phyloP scores from a whole-genome alignment of 2,329 filamentous ascomycete species.

The Albophoma yamanashiensis region DNA sequence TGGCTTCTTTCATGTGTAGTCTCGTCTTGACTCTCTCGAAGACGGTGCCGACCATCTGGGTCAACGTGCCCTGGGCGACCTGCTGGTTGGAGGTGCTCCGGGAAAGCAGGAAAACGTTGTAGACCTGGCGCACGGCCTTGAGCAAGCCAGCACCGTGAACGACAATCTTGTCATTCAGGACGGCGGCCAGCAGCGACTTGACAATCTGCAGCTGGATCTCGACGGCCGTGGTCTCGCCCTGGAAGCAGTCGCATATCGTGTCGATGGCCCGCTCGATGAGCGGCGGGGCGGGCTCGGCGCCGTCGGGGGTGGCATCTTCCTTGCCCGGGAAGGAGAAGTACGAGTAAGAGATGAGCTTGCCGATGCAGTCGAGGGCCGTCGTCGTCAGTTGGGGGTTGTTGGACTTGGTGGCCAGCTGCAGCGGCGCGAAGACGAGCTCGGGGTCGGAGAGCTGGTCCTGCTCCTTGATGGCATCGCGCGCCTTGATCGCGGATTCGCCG shows the following conservation, averaged over 20 bases:
- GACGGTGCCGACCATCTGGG: constrained; percentile 97
- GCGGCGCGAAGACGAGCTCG: constrained; percentile 80
- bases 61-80: constrained; percentile 90
- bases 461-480: constrained; percentile 77
- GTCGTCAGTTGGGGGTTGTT: constrained; percentile 79
- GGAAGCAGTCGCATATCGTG: constrained; percentile 98
- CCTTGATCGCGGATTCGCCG: constrained; percentile 69
- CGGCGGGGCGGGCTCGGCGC: constrained; percentile 40
- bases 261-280: constrained; percentile 97
- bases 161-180: constrained; percentile 97
- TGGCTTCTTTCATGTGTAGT: constrained; percentile 76
- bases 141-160: constrained; percentile 92
- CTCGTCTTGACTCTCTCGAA: constrained; percentile 89
- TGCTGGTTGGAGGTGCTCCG: constrained; percentile 92
- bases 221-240: constrained; percentile 83
- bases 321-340: constrained; percentile 74
- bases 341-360: constrained; percentile 97
- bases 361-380: constrained; percentile 90
- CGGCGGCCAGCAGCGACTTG: constrained; percentile 89
- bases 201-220: constrained; percentile 97
- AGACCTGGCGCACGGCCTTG: constrained; percentile 94
- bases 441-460: constrained; percentile 78
- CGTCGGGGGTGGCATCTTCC: constrained; percentile 30
- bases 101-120: constrained; percentile 96
- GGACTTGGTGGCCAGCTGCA: constrained; percentile 82